Evolutionary conservation across 306 rosid species (phyloP).

Genomic region (Fragaria vesca): DNA sequence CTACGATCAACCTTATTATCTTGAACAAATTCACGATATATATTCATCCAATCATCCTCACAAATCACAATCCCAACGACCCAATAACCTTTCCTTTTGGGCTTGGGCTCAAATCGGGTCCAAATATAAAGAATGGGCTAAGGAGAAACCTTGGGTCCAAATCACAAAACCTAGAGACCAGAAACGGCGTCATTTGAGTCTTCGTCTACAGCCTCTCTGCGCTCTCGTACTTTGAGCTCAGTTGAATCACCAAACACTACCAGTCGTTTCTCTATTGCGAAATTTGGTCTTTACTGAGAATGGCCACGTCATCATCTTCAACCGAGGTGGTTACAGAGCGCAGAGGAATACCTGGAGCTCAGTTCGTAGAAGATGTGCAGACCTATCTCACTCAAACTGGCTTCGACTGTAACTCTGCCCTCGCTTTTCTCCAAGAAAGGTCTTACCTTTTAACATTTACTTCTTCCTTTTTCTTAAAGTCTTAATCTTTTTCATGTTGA

Average conservation of each 20-base stretch:
- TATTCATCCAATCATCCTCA: too few species aligned
- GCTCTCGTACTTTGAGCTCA: not conserved
- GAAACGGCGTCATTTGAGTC: constrained; percentile 10
- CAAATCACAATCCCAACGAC: not conserved
- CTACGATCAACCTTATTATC: too few species aligned
- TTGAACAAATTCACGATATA: too few species aligned
- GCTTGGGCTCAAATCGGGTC: not conserved
- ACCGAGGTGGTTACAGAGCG: constrained; percentile 52
- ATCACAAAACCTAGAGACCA: not conserved
- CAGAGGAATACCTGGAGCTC: constrained; percentile 96
- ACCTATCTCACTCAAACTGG: constrained; percentile 67
- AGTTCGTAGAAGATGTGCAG: constrained; percentile 86
- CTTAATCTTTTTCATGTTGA: not conserved
- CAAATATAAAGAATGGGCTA: not conserved
- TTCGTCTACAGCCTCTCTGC: constrained; percentile 1
- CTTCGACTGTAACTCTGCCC: constrained; percentile 69
- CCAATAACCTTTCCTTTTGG: not conserved
- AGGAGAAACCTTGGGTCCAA: not conserved
- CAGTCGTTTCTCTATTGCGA: not conserved
- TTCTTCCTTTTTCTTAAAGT: not conserved
- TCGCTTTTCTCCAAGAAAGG: constrained; percentile 73
- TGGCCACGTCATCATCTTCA: constrained; percentile 53
- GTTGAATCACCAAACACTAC: not conserved
- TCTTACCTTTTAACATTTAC: constrained; percentile 12
- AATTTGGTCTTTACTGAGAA: constrained; percentile 3